phyloP scores from a whole-genome alignment of 2,329 filamentous ascomycete genomes.

The Cladophialophora carrionii region DNA sequence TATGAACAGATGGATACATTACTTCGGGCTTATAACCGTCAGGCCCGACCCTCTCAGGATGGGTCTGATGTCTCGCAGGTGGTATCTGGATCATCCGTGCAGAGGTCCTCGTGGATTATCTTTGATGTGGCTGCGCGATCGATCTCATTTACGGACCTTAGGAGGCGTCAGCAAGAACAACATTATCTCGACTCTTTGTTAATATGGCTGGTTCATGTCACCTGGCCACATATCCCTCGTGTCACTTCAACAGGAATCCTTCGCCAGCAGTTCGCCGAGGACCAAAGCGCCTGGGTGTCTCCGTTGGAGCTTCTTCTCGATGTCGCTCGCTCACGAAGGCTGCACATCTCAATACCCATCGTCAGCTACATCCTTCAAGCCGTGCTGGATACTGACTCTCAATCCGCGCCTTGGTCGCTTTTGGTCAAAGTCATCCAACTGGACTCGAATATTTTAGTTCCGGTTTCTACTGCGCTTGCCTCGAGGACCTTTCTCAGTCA shows the following conservation, averaged over 20 bases:
- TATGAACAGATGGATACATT: constrained; percentile 28
- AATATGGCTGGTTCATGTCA: constrained; percentile 47
- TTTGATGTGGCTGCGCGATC: constrained; percentile 45
- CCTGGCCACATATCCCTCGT: constrained; percentile 41
- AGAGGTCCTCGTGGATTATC: constrained; percentile 19
- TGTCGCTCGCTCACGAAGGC: constrained; percentile 45
- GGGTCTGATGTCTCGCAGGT: background rate
- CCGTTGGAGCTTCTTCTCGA: constrained; percentile 47
- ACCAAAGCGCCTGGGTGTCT: constrained; percentile 41
- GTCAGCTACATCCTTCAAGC: constrained; percentile 49
- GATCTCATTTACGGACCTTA: constrained; percentile 50
- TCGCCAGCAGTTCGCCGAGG: constrained; percentile 26
- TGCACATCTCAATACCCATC: constrained; percentile 48
- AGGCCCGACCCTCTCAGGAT: background rate
- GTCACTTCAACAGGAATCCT: constrained; percentile 23
- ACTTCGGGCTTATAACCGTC: constrained; percentile 20
- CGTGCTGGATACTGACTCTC: constrained; percentile 43
- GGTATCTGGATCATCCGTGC: background rate
- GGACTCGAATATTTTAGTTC: constrained; percentile 50
- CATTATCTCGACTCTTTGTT: constrained; percentile 57
- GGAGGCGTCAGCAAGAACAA: constrained; percentile 51
- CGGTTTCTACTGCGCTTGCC: constrained; percentile 48
- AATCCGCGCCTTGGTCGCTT: constrained; percentile 45
- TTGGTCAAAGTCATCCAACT: constrained; percentile 49
- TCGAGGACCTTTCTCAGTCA: constrained; percentile 45